Base-by-base conservation (phyloP, 805 yeast genomes). In the Kodamaea fukazawae region DNA sequence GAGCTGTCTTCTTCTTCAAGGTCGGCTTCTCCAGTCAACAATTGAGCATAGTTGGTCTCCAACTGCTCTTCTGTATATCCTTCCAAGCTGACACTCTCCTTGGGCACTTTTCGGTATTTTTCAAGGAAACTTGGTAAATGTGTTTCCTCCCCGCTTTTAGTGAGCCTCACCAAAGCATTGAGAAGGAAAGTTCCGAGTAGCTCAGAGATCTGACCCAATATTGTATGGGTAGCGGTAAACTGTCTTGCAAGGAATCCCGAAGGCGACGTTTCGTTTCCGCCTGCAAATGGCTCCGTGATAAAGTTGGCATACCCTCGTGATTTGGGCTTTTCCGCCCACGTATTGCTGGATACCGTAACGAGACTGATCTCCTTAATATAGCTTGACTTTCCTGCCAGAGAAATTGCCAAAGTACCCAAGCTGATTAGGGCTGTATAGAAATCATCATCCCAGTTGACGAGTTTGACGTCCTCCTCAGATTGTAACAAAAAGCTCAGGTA, bases 371-470 rank as follows among this genome's bases (percentile, higher is more conserved):
- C 88, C 35, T 77, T 72, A 29, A 81, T 72, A 55, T 81, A 84
- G 46, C 84, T 79, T 22, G 81, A 76, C 41, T 73, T 75, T 2
- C 85, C 81, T 0, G 86, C 81, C 38, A 83, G 79, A n/a, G 81
- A 76, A 29, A 83, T 71, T 11, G 85, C 78, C 33, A 83, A 65
- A 41, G 77, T 65, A 0, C 87, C 88, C 35, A 79, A 58, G 51
- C 78, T 78, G 48, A 76, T 65, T 38, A 80, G 59, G 0, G 81
- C 76, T 1, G 84, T 72, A 53, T 80, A 78, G 54, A 84, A 85
- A 59, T 84, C 90, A 51, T 83, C 88, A 23, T 68, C 54, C 41
- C 74, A 47, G 52, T 60, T 41, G 53, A 76, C 38, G 66, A 34
- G 10, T 7, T 25, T 32, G 2, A 31, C 11, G 26, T 55, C 62